phyloP scores from a whole-genome alignment of 805 yeast genomes.

The Suhomyces kilbournensis region DNA sequence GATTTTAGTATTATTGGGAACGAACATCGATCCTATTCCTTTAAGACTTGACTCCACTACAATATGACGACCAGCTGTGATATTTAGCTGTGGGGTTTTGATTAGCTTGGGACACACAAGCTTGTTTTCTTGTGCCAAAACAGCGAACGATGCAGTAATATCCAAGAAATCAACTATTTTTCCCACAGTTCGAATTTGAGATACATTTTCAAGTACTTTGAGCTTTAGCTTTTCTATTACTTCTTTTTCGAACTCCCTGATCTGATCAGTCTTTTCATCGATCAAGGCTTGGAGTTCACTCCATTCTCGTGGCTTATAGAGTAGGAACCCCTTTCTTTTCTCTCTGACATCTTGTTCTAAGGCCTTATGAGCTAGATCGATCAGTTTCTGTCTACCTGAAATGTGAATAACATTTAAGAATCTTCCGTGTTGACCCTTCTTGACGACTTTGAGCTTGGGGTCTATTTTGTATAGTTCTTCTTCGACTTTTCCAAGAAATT shows the following conservation, averaged over 20 bases:
- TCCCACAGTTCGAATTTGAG: conserved; percentile 49
- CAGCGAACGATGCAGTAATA: conserved; percentile 68
- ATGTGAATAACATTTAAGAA: conserved; percentile 47
- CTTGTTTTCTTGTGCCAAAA: conserved; percentile 62
- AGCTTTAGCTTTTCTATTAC: conserved; percentile 50
- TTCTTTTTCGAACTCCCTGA: conserved; percentile 52
- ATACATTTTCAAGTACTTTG: conserved; percentile 43
- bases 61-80: conserved; percentile 73
- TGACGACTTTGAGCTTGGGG: conserved; percentile 25
- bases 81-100: conserved; percentile 43
- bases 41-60: conserved; percentile 78
- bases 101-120: conserved; percentile 66
- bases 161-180: conserved; percentile 64
- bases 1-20: conserved; percentile 37
- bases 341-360: conserved; percentile 24
- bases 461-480: conserved; percentile 23
- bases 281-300: conserved; percentile 56
- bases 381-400: conserved; percentile 35
- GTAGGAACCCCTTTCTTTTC: conserved; percentile 41
- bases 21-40: conserved; percentile 46
- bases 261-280: conserved; percentile 43
- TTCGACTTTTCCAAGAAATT: conserved; percentile 18
- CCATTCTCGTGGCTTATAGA: conserved; percentile 45
- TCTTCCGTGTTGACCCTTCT: conserved; percentile 29
- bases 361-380: conserved; percentile 16